Conservation (phyloP, 2,329 filamentous ascomycete species). For the Furcasterigmium furcatum region DNA sequence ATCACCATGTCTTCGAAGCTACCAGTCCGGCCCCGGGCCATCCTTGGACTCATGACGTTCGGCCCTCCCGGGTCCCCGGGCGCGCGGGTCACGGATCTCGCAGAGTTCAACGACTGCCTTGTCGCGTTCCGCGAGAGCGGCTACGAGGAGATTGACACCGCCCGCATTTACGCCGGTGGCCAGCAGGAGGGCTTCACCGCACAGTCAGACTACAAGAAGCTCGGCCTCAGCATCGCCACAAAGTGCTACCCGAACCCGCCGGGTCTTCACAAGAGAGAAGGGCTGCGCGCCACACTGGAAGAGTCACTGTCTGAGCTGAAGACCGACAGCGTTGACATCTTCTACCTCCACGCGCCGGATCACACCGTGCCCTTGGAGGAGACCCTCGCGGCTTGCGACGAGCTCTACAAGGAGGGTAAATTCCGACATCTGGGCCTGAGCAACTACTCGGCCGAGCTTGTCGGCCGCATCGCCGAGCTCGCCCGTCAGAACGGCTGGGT, state of each 20-base stretch:
- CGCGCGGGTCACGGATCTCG: conserved; percentile 7
- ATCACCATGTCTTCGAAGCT: too few species aligned
- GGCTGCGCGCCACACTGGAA: neutral
- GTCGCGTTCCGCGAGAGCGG: conserved; percentile 65
- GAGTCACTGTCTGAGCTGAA: conserved; percentile 6
- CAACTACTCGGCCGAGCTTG: conserved; percentile 73
- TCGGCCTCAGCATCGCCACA: conserved; percentile 66
- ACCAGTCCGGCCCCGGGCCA: too few species aligned
- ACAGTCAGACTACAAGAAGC: conserved; percentile 64
- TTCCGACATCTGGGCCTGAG: conserved; percentile 68
- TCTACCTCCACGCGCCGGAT: conserved; percentile 63
- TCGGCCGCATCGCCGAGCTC: too few species aligned
- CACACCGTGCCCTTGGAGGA: conserved; percentile 62
- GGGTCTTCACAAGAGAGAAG: conserved; percentile 3
- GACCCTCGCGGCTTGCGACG: conserved; percentile 64
- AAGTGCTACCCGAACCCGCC: conserved; percentile 36
- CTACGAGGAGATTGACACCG: conserved; percentile 72
- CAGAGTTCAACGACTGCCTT: conserved; percentile 61
- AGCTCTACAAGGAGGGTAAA: conserved; percentile 67
- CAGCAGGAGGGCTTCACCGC: conserved; percentile 67
- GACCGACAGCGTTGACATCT: conserved; percentile 57
- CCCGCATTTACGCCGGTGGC: conserved; percentile 63
- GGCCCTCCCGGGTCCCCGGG: neutral
- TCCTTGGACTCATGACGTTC: conserved; percentile 4
- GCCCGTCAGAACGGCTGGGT: conserved; percentile 72